phyloP scores from a whole-genome alignment of 2,329 filamentous ascomycete species.

The Claviceps monticola region DNA sequence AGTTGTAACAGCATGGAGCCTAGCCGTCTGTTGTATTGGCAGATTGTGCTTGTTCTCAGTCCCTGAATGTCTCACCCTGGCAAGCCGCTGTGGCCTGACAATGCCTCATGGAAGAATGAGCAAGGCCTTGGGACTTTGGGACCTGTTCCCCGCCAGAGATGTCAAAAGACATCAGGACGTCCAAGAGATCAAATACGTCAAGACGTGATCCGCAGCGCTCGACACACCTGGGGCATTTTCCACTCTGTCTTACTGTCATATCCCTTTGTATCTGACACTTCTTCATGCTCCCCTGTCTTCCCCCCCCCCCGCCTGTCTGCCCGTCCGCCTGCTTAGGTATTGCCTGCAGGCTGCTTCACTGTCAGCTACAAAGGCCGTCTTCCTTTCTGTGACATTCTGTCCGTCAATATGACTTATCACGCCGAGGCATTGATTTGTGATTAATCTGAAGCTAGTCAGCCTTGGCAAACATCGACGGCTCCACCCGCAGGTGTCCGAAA shows the following conservation, averaged over 20 bases:
- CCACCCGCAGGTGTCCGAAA: not conserved
- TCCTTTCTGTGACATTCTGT: too few species aligned
- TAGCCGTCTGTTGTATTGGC: not conserved
- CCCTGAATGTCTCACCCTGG: slow-evolving; percentile 9
- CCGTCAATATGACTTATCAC: not conserved
- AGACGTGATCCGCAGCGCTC: not conserved
- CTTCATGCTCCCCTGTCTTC: not conserved
- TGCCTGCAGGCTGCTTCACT: not conserved
- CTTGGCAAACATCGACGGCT: not conserved
- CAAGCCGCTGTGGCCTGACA: slow-evolving; percentile 3
- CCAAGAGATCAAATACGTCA: too few species aligned
- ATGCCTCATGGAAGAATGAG: slow-evolving; percentile 8
- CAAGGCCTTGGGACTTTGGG: not conserved
- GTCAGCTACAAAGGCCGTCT: not conserved
- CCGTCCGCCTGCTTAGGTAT: not conserved
- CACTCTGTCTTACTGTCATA: not conserved
- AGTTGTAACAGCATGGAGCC: not conserved
- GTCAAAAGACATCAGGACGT: not conserved
- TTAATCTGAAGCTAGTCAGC: not conserved
- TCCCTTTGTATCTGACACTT: slow-evolving; percentile 1
- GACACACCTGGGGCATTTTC: slow-evolving; percentile 1
- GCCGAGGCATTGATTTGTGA: not conserved
- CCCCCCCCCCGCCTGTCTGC: not conserved
- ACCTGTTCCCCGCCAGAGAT: not conserved
- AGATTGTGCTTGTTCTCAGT: slow-evolving; percentile 5